Base-by-base conservation (phyloP, 2,329 filamentous ascomycete species). In the Ophiostoma sp. region DNA sequence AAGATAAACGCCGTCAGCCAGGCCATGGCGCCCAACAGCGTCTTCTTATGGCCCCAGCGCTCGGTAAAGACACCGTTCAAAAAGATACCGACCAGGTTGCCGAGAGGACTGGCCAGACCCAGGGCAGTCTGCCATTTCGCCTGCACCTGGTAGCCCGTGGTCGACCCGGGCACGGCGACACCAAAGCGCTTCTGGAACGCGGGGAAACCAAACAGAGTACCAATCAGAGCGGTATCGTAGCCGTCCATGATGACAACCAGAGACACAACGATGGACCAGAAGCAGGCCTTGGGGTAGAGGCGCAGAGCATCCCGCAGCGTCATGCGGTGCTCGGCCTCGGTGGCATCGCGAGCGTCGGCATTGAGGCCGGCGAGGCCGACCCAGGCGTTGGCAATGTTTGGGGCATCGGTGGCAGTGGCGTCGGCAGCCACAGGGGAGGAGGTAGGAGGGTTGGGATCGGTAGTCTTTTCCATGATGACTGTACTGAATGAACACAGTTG, bases 111-210 rank as follows among this genome's bases (percentile, higher is more conserved):
- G 19, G 85, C 88, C 72, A 88, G 89, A 7, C 83, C 85, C 3
- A 90, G 78, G 0, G 84, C 88, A 0, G 86, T 85, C 78, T 90
- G 88, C 89, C 89, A 90, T 0, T 84, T 81, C 0, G 87, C 85
- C 31, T 69, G 15, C n/a, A 74, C 25, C 68, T 70, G 59, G 74
- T 72, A 77, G 28, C 42, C 68, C 11, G 68, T 70, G 72, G 33
- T 9, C n/a, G 45, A n/a, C 25, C 55, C 64, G 33, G 45, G 25
- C 0, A 72, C 66, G 25, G 42, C 59, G 1, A 69, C 52, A 45
- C 75, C 76, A 59, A 74, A 78, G 50, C 74, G 79, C 22, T 77
- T 77, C 19, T 76, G 75, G 72, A 83, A 83, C 3, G 79, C 76
- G 0, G 79, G 82, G 68, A 81, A 82, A 6, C 69, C 77, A 50